phyloP scores from a whole-genome alignment of 305 asterid species.

The Euphrasia arctica region DNA sequence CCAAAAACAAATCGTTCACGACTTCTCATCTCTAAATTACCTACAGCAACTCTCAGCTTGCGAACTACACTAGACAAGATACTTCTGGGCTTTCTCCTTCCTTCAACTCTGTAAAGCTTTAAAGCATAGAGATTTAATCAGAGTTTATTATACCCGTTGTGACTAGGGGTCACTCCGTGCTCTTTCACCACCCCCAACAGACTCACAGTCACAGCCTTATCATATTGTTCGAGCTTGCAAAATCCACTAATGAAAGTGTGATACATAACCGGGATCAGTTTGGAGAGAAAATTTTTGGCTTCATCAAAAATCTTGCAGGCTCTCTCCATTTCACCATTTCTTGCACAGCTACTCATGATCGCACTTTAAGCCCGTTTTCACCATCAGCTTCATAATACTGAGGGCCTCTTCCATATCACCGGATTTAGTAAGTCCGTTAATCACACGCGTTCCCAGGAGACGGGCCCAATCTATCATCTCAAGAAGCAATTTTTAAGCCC shows the following conservation, averaged over 20 bases:
- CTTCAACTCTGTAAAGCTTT: constrained; percentile 76
- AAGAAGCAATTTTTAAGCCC: constrained; percentile 54
- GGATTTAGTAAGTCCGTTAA: constrained; percentile 60
- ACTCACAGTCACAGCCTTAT: constrained; percentile 59
- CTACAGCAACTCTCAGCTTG: constrained; percentile 12
- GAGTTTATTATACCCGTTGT: constrained; percentile 75
- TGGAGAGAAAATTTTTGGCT: constrained; percentile 60
- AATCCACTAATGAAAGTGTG: constrained; percentile 72
- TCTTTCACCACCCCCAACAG: constrained; percentile 68
- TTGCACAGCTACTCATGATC: constrained; percentile 63
- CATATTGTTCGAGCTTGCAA: constrained; percentile 80
- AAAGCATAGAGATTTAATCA: constrained; percentile 80
- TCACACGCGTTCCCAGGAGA: too few relatives aligned
- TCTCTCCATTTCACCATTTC: constrained; percentile 60
- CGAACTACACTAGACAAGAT: constrained; percentile 26
- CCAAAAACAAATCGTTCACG: background rate
- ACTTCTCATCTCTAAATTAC: constrained; percentile 20
- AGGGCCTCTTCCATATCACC: constrained; percentile 63
- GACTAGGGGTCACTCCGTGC: constrained; percentile 57
- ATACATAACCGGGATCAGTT: constrained; percentile 55
- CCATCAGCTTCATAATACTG: constrained; percentile 48
- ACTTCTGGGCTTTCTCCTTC: constrained; percentile 38
- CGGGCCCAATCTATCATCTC: constrained; percentile 75
- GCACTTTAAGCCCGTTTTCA: constrained; percentile 74
- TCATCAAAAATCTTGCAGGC: constrained; percentile 64